phyloP scores from a whole-genome alignment of 73 alveolate genomes.

The Tetrahymena elliotti region DNA sequence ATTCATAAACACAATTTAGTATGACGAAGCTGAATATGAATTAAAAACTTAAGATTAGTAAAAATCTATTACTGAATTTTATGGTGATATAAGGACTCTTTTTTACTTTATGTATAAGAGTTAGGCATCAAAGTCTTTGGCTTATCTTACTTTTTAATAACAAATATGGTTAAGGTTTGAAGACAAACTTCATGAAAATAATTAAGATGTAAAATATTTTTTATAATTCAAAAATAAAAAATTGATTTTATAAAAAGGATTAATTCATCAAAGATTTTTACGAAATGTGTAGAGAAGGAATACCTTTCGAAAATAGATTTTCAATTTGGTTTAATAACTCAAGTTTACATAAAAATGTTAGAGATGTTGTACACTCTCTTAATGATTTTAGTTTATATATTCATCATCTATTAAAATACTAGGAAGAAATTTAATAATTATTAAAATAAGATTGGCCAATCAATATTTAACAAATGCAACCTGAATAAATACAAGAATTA shows the following conservation, averaged over 20 bases:
- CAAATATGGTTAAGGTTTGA: neutral
- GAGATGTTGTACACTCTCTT: neutral
- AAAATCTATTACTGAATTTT: neutral
- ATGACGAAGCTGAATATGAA: neutral
- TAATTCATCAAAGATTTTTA: neutral
- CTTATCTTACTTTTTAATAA: neutral
- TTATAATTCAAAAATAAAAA: neutral
- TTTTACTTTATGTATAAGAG: neutral
- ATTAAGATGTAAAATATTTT: neutral
- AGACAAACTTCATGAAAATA: neutral
- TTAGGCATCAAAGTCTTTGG: neutral
- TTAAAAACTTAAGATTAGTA: neutral
- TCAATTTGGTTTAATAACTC: neutral
- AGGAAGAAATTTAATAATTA: neutral
- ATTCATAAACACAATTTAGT: neutral
- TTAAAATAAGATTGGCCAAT: neutral
- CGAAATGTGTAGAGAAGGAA: neutral
- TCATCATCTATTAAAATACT: neutral
- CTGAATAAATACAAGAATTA: too few species aligned
- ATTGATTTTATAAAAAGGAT: neutral
- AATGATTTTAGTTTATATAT: neutral
- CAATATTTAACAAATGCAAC: neutral
- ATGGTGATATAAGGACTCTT: neutral
- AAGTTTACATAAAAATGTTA: neutral
- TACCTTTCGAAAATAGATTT: neutral